Evolutionary conservation across 768 basidiomycete genomes (phyloP), one percentile per base, ranked within the genome.

Genomic region (Lentinula sp.): DNA sequence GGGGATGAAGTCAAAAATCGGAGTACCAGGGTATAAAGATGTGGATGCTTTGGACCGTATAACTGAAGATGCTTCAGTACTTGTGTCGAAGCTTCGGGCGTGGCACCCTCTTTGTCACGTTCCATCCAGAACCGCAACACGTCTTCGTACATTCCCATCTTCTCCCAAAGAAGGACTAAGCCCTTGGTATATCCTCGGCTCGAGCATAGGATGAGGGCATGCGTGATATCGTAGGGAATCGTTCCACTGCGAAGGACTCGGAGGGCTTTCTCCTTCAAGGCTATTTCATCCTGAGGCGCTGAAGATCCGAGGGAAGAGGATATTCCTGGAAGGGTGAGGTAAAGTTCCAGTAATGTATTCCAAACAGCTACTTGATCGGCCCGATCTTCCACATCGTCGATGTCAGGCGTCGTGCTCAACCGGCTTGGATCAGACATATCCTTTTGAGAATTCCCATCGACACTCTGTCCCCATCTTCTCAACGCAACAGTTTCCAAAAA

Each of bases 341-440:
- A 98, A 10, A 99, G 81, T 73, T 99, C 96, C 62, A 98, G 76
- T 2, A 98, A 78, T 9, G 95, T 98, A 73, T 96, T 97, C 95
- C 95, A 98, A 2, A 98, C 87, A 0, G 94, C 88, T 8, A 82
- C 79, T 67, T 93, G 93, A 68, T 95, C 92, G 8, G 72, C 71
- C 66, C 76, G 79, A 62, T 90, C 75, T 54, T 82, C 81, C 43
- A 84, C 83, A n/a, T 54, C 12, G 59, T 70, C 37, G 42, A 57
- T 20, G 56, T 62, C 49, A 12, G 63, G 13, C 2, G 61, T 61
- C 7, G 55, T 7, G 20, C 13, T 39, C 12, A 41, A 9, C 9
- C 10, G 18, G n/a, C 13, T 8, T 6, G 68, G 20, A 18, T 66
- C 58, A 10, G 60, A 63, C 8, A 66, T 59, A 2, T 48, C 48